Evolutionary conservation across 805 yeast genomes (phyloP).

Genomic region (Yarrowia hollandica): DNA sequence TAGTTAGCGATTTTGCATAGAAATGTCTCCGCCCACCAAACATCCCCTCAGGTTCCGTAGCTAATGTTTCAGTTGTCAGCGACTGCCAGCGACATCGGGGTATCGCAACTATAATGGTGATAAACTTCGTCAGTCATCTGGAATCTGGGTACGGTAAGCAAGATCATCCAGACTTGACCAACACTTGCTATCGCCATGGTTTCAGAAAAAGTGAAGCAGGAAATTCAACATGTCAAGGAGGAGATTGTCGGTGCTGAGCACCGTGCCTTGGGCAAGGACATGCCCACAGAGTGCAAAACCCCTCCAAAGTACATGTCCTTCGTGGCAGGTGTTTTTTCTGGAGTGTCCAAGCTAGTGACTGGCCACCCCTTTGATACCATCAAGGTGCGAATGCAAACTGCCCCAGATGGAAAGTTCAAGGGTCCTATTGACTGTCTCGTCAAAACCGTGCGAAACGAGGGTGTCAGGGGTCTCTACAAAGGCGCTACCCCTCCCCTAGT

Average conservation of each 20-base stretch:
- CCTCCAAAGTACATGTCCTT: constrained; percentile 43
- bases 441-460: constrained; percentile 73
- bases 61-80: background rate
- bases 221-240: constrained; percentile 14
- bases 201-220: constrained; percentile 15
- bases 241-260: constrained; percentile 7
- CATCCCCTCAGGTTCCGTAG: no score
- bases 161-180: no score
- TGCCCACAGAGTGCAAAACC: background rate
- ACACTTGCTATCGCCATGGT: constrained; percentile 5
- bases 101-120: constrained; percentile 22
- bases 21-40: no score
- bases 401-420: constrained; percentile 64
- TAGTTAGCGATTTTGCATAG: no score
- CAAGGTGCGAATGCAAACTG: constrained; percentile 80
- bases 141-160: background rate
- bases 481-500: constrained; percentile 92
- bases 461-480: constrained; percentile 74
- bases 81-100: constrained; percentile 23
- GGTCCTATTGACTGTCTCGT: constrained; percentile 81
- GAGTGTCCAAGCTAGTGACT: constrained; percentile 81
- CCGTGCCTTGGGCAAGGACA: constrained; percentile 7
- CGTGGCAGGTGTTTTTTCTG: constrained; percentile 85
- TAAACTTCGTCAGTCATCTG: constrained; percentile 13
- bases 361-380: constrained; percentile 95